Percentiles rank a stretch among this genome's conserved stretches.
phyloP scores from a whole-genome alignment of 2,329 filamentous ascomycete species.

The Trichoderma simmonsii region DNA sequence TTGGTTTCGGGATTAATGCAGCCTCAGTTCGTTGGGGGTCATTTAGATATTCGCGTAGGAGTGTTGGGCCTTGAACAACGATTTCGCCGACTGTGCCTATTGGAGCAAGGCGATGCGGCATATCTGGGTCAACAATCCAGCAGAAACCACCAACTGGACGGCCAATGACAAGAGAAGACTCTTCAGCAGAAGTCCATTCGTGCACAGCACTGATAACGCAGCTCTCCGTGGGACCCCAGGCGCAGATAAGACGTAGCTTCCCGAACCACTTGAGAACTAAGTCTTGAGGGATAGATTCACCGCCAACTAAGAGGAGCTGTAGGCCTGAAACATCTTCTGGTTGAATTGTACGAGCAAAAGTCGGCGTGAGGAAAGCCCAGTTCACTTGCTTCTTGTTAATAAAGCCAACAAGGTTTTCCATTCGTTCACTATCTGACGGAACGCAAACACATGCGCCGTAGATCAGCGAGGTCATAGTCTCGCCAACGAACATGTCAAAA shows the following conservation, averaged over 20 bases:
- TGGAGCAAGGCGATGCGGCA: neutral
- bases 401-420: neutral
- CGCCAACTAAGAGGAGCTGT: slow-evolving; percentile 4
- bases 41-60: neutral
- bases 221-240: slow-evolving; percentile 22
- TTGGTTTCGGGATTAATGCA: slow-evolving; percentile 24
- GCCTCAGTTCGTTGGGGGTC: neutral
- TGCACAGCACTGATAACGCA: neutral
- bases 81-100: neutral
- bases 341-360: neutral
- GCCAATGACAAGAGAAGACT: neutral
- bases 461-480: neutral
- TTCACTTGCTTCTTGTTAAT: neutral
- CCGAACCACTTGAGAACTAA: slow-evolving; percentile 13
- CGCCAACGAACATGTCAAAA: neutral
- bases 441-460: neutral
- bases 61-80: neutral
- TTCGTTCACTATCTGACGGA: neutral
- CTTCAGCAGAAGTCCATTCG: neutral
- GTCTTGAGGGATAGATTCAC: slow-evolving; percentile 8
- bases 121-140: slow-evolving; percentile 6
- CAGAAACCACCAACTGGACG: neutral
- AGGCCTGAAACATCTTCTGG: slow-evolving; percentile 4
- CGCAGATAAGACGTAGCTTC: slow-evolving; percentile 14
- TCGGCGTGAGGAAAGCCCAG: neutral